Conservation (phyloP, 352 stramenopile species). For the Globisporangium irregulare region DNA sequence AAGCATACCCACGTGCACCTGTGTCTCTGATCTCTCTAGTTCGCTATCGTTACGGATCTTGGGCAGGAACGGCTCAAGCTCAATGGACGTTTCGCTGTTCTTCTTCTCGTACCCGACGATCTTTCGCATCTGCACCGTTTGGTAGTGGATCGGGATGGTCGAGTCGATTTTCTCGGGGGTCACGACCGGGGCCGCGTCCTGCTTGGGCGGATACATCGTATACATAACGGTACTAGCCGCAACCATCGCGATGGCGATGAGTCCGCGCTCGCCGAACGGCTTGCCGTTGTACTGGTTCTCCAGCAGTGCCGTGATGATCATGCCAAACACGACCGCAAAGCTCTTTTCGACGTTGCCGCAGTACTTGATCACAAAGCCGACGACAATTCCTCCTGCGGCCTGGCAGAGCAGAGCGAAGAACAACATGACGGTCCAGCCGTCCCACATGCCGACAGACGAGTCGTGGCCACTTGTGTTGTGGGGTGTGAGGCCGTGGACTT, state of each 20-base stretch:
- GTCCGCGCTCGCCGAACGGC: constrained; percentile 52
- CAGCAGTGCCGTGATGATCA: constrained; percentile 73
- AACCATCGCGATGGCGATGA: constrained; percentile 62
- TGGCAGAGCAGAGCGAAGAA: constrained; percentile 69
- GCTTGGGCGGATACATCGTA: constrained; percentile 57
- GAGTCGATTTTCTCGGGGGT: constrained; percentile 16
- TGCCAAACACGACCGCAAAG: constrained; percentile 77
- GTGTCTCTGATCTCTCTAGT: not conserved
- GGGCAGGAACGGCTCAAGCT: constrained; percentile 43
- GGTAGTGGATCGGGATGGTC: constrained; percentile 15
- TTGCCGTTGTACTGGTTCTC: constrained; percentile 73
- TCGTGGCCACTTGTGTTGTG: constrained; percentile 13
- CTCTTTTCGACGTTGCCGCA: constrained; percentile 84
- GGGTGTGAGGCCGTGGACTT: constrained; percentile 12
- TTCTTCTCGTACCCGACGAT: constrained; percentile 34
- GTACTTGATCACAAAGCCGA: constrained; percentile 85
- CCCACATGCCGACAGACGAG: constrained; percentile 37
- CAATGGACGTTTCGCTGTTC: constrained; percentile 25
- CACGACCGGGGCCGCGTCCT: constrained; percentile 20
- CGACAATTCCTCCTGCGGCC: constrained; percentile 62
- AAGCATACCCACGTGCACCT: constrained; percentile 8
- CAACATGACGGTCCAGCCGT: constrained; percentile 67
- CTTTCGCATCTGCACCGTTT: constrained; percentile 3
- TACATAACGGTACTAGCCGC: constrained; percentile 64
- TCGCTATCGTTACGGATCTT: constrained; percentile 5